A percentile compares a stretch with the other conserved stretches of the same genome.
Evolutionary conservation across 1,284 basidiomycete species (phyloP).

Genomic region (Cryptococcus sp.): DNA sequence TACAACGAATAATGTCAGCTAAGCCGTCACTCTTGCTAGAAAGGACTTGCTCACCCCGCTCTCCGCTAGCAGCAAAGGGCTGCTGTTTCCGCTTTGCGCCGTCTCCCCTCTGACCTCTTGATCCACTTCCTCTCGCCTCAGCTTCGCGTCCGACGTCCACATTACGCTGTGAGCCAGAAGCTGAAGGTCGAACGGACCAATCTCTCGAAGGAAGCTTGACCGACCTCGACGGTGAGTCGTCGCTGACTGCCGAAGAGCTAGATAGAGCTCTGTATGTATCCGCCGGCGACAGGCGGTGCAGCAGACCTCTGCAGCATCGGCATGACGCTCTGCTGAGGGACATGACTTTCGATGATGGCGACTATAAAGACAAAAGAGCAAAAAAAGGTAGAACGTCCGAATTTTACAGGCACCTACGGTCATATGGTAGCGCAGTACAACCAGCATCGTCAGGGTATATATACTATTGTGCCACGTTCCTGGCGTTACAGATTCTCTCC

Average conservation of each 20-base stretch:
- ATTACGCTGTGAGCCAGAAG: not conserved
- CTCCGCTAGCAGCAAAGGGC: not conserved
- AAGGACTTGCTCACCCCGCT: too few species aligned
- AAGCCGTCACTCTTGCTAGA: not conserved
- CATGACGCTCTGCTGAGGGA: constrained; percentile 6
- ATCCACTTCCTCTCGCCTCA: not conserved
- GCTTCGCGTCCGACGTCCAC: not conserved
- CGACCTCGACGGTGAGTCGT: constrained; percentile 1
- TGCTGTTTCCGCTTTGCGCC: not conserved
- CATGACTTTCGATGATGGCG: constrained; percentile 1
- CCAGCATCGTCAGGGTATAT: too few species aligned
- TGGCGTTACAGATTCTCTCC: too few species aligned
- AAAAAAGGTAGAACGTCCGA: too few species aligned
- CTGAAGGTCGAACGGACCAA: constrained; percentile 10
- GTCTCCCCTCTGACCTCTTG: not conserved
- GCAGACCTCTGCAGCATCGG: constrained; percentile 14
- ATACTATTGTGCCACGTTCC: too few species aligned
- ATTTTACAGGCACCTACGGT: too few species aligned
- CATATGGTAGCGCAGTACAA: too few species aligned
- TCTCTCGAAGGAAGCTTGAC: constrained; percentile 14
- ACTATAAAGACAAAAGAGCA: too few species aligned
- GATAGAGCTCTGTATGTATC: too few species aligned
- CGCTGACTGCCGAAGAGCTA: not conserved
- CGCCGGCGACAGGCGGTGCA: constrained; percentile 1
- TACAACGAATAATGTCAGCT: not conserved